Evolutionary conservation across 1,284 basidiomycete species (phyloP).

Genomic region (Malassezia caprae): DNA sequence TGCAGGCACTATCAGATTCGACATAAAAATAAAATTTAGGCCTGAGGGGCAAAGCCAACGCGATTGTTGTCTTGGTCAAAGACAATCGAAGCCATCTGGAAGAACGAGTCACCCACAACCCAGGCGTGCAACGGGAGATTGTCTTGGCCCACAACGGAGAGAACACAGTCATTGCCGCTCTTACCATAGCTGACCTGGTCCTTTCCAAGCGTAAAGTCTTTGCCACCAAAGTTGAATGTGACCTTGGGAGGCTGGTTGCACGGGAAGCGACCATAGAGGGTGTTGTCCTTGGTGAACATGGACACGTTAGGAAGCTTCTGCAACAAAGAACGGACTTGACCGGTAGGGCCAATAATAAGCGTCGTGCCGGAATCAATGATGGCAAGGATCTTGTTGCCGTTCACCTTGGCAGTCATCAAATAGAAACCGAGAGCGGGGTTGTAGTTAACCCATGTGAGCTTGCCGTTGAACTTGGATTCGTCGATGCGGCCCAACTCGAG

Average conservation of each 20-base stretch:
- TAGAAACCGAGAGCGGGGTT: conserved; percentile 45
- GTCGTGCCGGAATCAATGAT: conserved; percentile 56
- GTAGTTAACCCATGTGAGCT: conserved; percentile 50
- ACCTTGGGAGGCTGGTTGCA: conserved; percentile 39
- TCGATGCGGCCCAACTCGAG: conserved; percentile 54
- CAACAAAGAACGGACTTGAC: conserved; percentile 50
- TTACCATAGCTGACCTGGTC: conserved; percentile 29
- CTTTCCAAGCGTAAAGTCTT: conserved; percentile 23
- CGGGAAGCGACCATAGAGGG: conserved; percentile 37
- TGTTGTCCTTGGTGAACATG: conserved; percentile 39
- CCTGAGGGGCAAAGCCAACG: conserved; percentile 49
- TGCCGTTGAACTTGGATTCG: conserved; percentile 24
- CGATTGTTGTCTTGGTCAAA: conserved; percentile 49
- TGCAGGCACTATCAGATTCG: too few species aligned
- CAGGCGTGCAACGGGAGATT: conserved; percentile 44
- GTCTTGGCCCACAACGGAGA: conserved; percentile 42
- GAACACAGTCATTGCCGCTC: conserved; percentile 30
- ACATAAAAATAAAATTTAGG: not conserved
- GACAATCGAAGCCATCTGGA: conserved; percentile 41
- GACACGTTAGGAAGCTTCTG: conserved; percentile 50
- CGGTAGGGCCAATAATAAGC: conserved; percentile 49
- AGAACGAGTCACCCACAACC: conserved; percentile 49
- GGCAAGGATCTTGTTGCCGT: conserved; percentile 47
- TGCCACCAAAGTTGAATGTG: conserved; percentile 46
- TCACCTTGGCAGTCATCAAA: conserved; percentile 28